These are phyloP conservation scores for Lachancea fermentati DNA, from an alignment of 805 yeast genomes.

Conservation along the genomic window DNA sequence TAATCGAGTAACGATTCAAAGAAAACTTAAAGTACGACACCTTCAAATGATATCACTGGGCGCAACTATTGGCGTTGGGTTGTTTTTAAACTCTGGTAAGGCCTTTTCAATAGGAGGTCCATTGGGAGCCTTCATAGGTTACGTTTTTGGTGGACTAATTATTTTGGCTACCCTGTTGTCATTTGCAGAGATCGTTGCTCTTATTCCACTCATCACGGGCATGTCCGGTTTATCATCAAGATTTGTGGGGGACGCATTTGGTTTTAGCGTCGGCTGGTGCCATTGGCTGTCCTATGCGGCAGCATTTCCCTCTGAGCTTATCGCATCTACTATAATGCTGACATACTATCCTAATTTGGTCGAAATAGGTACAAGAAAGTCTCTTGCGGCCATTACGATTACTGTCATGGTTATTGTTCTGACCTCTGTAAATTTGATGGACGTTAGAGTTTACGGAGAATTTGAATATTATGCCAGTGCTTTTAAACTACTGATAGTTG, in stretches of 20 bases:
- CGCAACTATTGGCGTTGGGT: slow-evolving; percentile 75
- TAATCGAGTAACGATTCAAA: slow-evolving; percentile 34
- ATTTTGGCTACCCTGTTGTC: slow-evolving; percentile 66
- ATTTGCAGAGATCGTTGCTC: slow-evolving; percentile 76
- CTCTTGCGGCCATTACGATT: slow-evolving; percentile 51
- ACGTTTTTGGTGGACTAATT: slow-evolving; percentile 54
- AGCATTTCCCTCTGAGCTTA: slow-evolving; percentile 73
- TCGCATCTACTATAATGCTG: slow-evolving; percentile 73
- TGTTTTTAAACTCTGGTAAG: slow-evolving; percentile 64
- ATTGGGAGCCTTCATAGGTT: slow-evolving; percentile 66
- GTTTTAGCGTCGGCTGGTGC: slow-evolving; percentile 66
- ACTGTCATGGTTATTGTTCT: slow-evolving; percentile 46
- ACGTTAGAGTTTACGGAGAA: slow-evolving; percentile 69
- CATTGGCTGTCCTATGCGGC: slow-evolving; percentile 70
- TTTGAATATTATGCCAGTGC: slow-evolving; percentile 61
- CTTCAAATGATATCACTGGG: slow-evolving; percentile 75
- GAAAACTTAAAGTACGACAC: slow-evolving; percentile 60
- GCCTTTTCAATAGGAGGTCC: slow-evolving; percentile 74
- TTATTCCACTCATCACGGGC: slow-evolving; percentile 74
- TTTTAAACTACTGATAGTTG: slow-evolving; percentile 46
- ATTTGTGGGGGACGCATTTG: slow-evolving; percentile 73
- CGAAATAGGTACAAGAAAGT: slow-evolving; percentile 39
- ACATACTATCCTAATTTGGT: slow-evolving; percentile 56
- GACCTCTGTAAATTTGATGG: slow-evolving; percentile 49
- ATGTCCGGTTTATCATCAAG: slow-evolving; percentile 70